Percentiles rank a stretch among this genome's conserved stretches.
Evolutionary conservation across 2,329 filamentous ascomycete species (phyloP).

Genomic region (Trichoderma lentiforme): DNA sequence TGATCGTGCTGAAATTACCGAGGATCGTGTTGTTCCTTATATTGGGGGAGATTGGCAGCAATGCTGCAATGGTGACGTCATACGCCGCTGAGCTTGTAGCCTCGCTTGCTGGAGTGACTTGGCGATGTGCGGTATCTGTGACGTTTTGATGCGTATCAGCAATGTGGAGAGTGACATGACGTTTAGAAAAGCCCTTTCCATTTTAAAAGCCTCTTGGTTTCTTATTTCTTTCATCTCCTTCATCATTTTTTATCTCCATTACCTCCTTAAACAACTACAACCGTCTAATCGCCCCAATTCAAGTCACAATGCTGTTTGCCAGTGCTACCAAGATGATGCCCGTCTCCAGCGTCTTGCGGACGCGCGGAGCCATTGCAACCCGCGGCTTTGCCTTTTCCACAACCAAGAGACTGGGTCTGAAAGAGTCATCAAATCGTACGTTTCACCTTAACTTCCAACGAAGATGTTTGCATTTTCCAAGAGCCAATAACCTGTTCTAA

Average conservation of each 20-base stretch:
- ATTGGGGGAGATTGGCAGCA: neutral
- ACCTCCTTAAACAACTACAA: neutral
- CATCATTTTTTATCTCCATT: neutral
- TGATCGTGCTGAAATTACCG: neutral
- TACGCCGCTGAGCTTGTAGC: neutral
- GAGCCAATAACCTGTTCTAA: neutral
- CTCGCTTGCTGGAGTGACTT: neutral
- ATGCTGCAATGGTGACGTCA: conserved; percentile 24
- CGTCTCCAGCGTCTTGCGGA: conserved; percentile 22
- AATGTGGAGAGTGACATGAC: conserved; percentile 12
- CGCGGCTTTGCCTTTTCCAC: conserved; percentile 30
- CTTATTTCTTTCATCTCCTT: neutral
- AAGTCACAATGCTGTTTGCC: neutral
- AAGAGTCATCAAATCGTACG: conserved; percentile 38
- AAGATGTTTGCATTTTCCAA: too few species aligned
- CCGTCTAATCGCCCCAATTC: neutral
- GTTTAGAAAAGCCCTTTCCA: neutral
- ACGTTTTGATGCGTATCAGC: conserved; percentile 10
- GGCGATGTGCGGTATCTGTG: conserved; percentile 13
- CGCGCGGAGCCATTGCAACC: conserved; percentile 26
- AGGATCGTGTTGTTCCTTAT: neutral
- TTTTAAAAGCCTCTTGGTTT: neutral
- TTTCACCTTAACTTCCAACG: too few species aligned
- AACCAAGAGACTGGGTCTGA: conserved; percentile 30
- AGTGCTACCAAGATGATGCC: conserved; percentile 28